Conservation (phyloP, 306 rosid genomes). For the Begonia masoniana region DNA sequence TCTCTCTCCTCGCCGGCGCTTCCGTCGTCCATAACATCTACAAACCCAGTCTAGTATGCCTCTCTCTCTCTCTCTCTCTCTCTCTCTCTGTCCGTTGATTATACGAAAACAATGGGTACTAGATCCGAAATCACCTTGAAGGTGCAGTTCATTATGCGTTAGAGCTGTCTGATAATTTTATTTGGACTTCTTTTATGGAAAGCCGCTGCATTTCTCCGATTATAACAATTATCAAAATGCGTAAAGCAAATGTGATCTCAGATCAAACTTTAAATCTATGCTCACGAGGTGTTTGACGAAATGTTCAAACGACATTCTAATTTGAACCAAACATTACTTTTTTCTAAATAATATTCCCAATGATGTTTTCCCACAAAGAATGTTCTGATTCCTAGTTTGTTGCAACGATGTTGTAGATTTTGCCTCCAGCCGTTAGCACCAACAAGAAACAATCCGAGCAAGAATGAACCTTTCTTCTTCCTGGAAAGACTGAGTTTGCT, state of each 20-base stretch:
- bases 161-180: too few relatives aligned
- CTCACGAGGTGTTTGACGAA: conserved; percentile 11
- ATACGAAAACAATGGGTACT: too few relatives aligned
- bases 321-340: too few relatives aligned
- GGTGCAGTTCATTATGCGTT: not conserved
- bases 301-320: not conserved
- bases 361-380: too few relatives aligned
- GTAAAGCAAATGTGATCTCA: too few relatives aligned
- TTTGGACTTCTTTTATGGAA: too few relatives aligned
- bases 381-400: too few relatives aligned
- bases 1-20: conserved; percentile 19
- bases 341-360: too few relatives aligned
- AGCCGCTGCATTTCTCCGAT: too few relatives aligned
- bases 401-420: not conserved
- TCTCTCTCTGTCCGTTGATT: not conserved
- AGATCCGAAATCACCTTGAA: too few relatives aligned
- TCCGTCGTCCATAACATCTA: conserved; percentile 15
- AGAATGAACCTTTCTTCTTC: not conserved
- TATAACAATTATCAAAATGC: too few relatives aligned
- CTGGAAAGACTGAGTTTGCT: not conserved
- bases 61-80: too few relatives aligned
- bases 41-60: conserved; percentile 15
- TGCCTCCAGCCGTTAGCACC: not conserved
- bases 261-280: not conserved
- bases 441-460: not conserved